Percentiles rank a stretch among this genome's conserved stretches.
Conservation (phyloP, 768 basidiomycete species). For the Piloderma croceum region DNA sequence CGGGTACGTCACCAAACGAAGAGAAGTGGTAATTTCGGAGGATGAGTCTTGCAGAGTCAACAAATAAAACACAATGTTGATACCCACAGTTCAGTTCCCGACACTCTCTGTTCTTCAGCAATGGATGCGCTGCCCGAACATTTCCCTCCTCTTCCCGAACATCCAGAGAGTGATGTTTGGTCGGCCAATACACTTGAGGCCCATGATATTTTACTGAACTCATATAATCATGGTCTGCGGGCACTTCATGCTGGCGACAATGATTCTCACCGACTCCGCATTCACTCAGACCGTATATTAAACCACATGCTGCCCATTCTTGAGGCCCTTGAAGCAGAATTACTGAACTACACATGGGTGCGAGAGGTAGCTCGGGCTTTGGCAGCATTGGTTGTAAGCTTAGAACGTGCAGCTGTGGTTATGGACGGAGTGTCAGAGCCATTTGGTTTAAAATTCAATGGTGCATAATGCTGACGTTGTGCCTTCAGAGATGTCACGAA, state of each 20-base stretch:
- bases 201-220: neutral
- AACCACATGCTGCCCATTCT: constrained; percentile 7
- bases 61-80: too few species aligned
- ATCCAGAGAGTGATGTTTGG: constrained; percentile 6
- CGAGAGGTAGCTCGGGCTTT: neutral
- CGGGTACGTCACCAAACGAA: too few species aligned
- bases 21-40: too few species aligned
- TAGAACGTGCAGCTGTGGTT: neutral
- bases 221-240: constrained; percentile 4
- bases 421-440: neutral
- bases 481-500: neutral
- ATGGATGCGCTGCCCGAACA: too few species aligned
- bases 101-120: too few species aligned
- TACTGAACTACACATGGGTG: constrained; percentile 6
- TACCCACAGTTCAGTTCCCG: too few species aligned
- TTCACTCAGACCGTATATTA: constrained; percentile 6
- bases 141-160: constrained; percentile 7
- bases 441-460: neutral
- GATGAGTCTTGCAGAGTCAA: too few species aligned
- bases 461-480: neutral
- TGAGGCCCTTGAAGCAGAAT: constrained; percentile 5
- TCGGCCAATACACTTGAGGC: constrained; percentile 7
- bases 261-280: constrained; percentile 10
- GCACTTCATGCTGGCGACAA: constrained; percentile 9
- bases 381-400: neutral